These are phyloP conservation scores for Penicillium malachiteum DNA, from an alignment of 495 filamentous ascomycete genomes.

Conservation along the genomic window DNA sequence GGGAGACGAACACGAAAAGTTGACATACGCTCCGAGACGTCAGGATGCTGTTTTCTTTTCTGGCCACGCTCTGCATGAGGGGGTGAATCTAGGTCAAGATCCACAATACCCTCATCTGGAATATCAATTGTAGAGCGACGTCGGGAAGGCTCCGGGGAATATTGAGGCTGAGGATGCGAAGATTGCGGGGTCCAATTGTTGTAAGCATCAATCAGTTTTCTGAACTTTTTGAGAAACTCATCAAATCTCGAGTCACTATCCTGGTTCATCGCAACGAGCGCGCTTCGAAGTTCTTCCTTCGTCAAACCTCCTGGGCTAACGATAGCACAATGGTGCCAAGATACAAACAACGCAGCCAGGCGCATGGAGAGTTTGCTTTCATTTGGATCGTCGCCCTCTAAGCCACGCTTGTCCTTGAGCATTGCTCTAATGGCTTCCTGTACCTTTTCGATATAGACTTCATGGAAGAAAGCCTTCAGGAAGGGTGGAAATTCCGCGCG, in stretches of 20 bases:
- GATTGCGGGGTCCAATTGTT: neutral
- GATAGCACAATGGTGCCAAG: constrained; percentile 34
- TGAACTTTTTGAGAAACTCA: neutral
- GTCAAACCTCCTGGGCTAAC: neutral
- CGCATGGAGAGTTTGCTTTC: constrained; percentile 39
- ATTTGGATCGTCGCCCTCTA: neutral
- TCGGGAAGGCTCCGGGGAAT: neutral
- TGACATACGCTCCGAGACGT: too few relatives aligned
- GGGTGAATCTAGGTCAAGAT: too few relatives aligned
- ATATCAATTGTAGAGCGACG: neutral
- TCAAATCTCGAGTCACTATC: neutral
- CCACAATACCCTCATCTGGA: neutral
- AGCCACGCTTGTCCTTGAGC: neutral
- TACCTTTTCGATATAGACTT: constrained; percentile 5
- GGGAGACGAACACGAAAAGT: too few relatives aligned
- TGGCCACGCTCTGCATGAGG: neutral
- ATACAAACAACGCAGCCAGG: constrained; percentile 36
- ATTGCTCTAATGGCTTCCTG: constrained; percentile 9
- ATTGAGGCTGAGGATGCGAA: too few relatives aligned
- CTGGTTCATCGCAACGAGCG: neutral
- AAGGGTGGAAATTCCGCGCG: neutral
- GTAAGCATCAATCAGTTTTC: neutral
- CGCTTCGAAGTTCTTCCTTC: neutral
- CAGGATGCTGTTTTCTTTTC: constrained; percentile 42
- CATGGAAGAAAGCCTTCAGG: neutral